These are phyloP conservation scores for Phlyctochytrium arcticum DNA, from an alignment of 192 early-diverging fungal genomes.

Conservation along the genomic window DNA sequence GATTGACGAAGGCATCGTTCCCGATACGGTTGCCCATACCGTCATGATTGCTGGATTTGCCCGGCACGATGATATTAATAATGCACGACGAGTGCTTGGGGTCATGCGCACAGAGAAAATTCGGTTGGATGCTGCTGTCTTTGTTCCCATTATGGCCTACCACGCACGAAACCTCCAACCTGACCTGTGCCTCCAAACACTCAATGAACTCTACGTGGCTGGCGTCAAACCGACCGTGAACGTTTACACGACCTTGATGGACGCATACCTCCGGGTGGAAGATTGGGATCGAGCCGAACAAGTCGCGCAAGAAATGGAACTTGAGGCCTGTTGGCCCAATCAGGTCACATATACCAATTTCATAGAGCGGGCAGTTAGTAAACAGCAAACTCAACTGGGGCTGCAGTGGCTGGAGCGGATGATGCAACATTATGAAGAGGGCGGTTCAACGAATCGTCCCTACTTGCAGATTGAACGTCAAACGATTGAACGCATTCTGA, in stretches of 20 bases:
- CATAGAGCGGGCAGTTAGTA: no score
- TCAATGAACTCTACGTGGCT: neutral
- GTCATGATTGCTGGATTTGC: neutral
- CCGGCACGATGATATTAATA: neutral
- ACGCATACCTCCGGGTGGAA: neutral
- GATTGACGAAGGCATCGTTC: neutral
- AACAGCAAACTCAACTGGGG: no score
- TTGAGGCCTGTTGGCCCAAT: neutral
- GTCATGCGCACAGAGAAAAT: neutral
- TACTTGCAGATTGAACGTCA: no score
- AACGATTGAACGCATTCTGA: no score
- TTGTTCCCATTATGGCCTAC: neutral
- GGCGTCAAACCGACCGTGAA: neutral
- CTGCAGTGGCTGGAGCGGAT: no score
- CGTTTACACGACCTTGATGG: neutral
- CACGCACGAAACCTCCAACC: neutral
- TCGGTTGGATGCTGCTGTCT: neutral
- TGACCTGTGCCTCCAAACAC: neutral
- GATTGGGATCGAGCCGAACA: neutral
- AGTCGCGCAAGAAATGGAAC: neutral
- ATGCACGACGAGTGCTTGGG: neutral
- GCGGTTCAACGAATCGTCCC: no score
- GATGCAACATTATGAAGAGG: no score
- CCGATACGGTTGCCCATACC: constrained; percentile 8
- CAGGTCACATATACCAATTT: no score